Evolutionary conservation across 768 basidiomycete species (phyloP).

Genomic region (Russula lepida): DNA sequence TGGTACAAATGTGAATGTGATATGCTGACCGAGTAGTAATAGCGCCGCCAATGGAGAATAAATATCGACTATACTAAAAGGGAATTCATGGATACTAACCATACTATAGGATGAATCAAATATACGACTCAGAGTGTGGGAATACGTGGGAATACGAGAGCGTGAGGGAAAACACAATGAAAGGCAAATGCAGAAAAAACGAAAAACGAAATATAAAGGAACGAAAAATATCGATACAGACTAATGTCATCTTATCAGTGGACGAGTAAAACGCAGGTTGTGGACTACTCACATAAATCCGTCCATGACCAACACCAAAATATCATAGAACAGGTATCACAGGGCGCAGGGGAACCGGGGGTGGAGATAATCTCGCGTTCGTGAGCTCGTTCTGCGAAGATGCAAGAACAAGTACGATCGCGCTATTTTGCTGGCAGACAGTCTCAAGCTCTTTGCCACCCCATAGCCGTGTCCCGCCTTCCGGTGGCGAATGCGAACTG

Average conservation of each 20-base stretch:
- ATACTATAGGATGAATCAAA: constrained; percentile 1
- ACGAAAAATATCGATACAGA: not conserved
- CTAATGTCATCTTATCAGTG: not conserved
- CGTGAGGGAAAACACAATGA: not conserved
- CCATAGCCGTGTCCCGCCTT: constrained; percentile 48
- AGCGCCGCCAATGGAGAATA: not conserved
- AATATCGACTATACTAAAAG: constrained; percentile 7
- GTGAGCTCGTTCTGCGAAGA: constrained; percentile 46
- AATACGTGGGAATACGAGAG: constrained; percentile 1
- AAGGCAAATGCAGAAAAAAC: not conserved
- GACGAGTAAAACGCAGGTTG: not conserved
- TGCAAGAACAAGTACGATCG: constrained; percentile 67
- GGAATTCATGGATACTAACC: not conserved
- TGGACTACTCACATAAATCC: constrained; percentile 10
- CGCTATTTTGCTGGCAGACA: constrained; percentile 85
- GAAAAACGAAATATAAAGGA: not conserved
- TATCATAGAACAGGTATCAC: constrained; percentile 12
- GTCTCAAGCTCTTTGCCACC: constrained; percentile 78
- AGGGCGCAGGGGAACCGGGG: constrained; percentile 2
- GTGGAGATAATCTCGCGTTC: constrained; percentile 23
- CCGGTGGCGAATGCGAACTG: constrained; percentile 29
- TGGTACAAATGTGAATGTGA: constrained; percentile 1
- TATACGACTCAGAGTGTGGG: not conserved
- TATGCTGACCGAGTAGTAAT: not conserved
- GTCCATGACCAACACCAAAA: not conserved